A percentile compares a stretch with the other conserved stretches of the same genome.
Conservation (phyloP, 768 basidiomycete species). For the Psilocybe azurescens region DNA sequence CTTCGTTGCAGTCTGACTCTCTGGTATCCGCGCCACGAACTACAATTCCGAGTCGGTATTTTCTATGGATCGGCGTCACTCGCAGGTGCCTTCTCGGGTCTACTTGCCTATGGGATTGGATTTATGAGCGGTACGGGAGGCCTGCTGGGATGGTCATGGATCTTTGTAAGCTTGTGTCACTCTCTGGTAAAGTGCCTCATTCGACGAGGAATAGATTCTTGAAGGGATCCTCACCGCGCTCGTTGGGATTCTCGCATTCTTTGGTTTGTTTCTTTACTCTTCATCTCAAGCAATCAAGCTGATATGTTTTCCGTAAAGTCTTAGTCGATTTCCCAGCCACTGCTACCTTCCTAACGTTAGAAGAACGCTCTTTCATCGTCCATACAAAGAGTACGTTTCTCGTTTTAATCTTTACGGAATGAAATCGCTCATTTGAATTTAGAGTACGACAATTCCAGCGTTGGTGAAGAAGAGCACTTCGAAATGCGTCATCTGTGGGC, state of each 20-base stretch:
- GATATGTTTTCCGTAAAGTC: constrained; percentile 37
- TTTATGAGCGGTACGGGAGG: constrained; percentile 54
- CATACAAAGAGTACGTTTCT: constrained; percentile 55
- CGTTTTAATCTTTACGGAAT: background rate
- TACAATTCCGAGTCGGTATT: constrained; percentile 63
- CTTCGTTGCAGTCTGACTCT: constrained; percentile 51
- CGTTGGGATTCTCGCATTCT: constrained; percentile 57
- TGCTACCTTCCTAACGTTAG: constrained; percentile 63
- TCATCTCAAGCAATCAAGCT: no score
- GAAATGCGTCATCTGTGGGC: constrained; percentile 55
- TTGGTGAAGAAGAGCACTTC: constrained; percentile 67
- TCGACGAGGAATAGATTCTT: constrained; percentile 47
- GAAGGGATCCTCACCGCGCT: constrained; percentile 68
- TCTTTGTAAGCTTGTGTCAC: constrained; percentile 51
- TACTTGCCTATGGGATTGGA: constrained; percentile 60
- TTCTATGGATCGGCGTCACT: constrained; percentile 72
- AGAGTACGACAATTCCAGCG: constrained; percentile 63
- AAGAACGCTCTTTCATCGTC: constrained; percentile 60
- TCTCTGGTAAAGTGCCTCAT: background rate
- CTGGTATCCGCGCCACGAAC: constrained; percentile 70
- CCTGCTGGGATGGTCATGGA: constrained; percentile 69
- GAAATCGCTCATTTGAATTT: background rate
- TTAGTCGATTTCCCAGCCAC: constrained; percentile 67
- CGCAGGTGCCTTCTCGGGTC: constrained; percentile 66
- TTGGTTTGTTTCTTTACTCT: constrained; percentile 32